phyloP scores from a whole-genome alignment of 192 early-diverging fungal genomes.

The Bifiguratus adelaidae region DNA sequence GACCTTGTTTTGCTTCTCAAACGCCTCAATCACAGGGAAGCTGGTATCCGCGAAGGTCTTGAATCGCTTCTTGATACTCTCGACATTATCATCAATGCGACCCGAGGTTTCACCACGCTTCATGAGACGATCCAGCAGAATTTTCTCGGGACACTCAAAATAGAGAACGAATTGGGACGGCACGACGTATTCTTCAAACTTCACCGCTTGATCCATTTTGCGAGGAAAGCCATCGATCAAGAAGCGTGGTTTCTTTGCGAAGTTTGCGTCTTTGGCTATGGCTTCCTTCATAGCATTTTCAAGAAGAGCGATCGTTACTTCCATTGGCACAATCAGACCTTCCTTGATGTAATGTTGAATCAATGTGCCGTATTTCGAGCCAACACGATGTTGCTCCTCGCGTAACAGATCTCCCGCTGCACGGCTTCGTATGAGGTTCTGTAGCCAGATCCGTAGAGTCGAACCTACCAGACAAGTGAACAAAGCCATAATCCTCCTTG shows the following conservation, averaged over 20 bases:
- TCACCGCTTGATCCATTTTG: constrained; percentile 83
- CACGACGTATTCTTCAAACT: constrained; percentile 83
- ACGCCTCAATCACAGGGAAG: constrained; percentile 87
- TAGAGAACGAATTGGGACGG: constrained; percentile 69
- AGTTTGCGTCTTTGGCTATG: constrained; percentile 38
- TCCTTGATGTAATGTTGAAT: constrained; percentile 89
- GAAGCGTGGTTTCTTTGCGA: constrained; percentile 50
- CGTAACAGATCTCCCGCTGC: constrained; percentile 90
- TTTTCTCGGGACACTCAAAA: constrained; percentile 93
- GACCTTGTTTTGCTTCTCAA: constrained; percentile 67
- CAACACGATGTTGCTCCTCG: constrained; percentile 73
- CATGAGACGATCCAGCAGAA: constrained; percentile 81
- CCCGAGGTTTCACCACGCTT: constrained; percentile 94
- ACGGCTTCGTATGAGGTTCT: background rate
- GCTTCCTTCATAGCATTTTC: constrained; percentile 78
- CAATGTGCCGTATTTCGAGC: constrained; percentile 81
- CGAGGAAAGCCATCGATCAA: constrained; percentile 97
- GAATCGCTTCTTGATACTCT: constrained; percentile 95
- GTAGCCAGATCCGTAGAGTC: background rate
- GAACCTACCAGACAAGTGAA: constrained; percentile 76
- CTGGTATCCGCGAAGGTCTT: constrained; percentile 70
- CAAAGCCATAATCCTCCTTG: constrained; percentile 84
- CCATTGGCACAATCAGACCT: constrained; percentile 92
- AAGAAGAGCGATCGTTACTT: constrained; percentile 87
- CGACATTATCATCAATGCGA: constrained; percentile 89